phyloP scores from a whole-genome alignment of 2,329 filamentous ascomycete species.

The Trichoderma semiorbis region DNA sequence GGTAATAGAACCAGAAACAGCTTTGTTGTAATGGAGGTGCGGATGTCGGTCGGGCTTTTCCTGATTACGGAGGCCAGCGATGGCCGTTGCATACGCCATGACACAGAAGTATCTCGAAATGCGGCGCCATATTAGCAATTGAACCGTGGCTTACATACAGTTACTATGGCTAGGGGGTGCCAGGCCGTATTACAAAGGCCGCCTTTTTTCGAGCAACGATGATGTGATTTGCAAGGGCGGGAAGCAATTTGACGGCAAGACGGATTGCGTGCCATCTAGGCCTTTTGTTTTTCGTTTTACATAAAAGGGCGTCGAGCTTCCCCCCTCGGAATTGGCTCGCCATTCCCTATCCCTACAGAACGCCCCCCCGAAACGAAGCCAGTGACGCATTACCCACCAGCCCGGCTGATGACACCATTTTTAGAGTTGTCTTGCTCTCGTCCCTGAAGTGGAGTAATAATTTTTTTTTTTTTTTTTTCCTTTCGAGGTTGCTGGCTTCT shows the following conservation, averaged over 20 bases:
- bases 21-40: conserved; percentile 4
- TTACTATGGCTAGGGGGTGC: background rate
- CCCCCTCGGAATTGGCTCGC: background rate
- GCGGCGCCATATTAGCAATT: conserved; percentile 9
- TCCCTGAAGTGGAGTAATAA: conserved; percentile 17
- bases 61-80: background rate
- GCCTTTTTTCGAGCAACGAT: background rate
- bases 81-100: conserved; percentile 12
- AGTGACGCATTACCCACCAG: conserved; percentile 14
- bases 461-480: conserved; percentile 4
- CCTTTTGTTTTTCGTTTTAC: background rate
- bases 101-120: conserved; percentile 17
- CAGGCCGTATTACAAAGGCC: conserved; percentile 7
- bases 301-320: conserved; percentile 6
- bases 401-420: conserved; percentile 23
- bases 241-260: background rate
- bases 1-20: background rate
- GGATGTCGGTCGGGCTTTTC: conserved; percentile 12
- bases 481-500: background rate
- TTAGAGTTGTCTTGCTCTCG: conserved; percentile 19
- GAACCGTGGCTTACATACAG: background rate
- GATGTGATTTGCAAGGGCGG: conserved; percentile 14
- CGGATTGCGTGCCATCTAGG: background rate
- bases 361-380: background rate
- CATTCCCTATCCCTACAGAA: background rate